These are phyloP conservation scores for Penicillium sp. DNA, from an alignment of 2,329 filamentous ascomycete species.

Conservation along the genomic window DNA sequence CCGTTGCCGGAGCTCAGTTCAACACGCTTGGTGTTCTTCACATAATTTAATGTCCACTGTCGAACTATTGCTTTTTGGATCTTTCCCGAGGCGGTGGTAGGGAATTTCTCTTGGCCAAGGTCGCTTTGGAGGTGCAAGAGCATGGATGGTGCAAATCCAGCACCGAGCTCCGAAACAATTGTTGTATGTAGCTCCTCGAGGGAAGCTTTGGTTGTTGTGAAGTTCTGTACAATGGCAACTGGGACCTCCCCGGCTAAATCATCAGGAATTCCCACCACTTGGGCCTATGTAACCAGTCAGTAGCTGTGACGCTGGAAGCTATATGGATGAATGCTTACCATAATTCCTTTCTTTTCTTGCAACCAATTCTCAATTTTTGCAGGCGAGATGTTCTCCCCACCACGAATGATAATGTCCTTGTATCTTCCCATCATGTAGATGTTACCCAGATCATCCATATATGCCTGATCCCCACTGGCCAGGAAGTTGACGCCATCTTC, in stretches of 20 bases:
- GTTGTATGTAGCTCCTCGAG: neutral
- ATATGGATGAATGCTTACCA: neutral
- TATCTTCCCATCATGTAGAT: neutral
- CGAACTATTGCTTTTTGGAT: neutral
- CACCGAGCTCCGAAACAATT: neutral
- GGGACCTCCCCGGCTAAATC: neutral
- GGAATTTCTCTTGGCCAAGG: neutral
- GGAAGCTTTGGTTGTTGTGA: neutral
- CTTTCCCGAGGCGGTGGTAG: neutral
- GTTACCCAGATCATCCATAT: neutral
- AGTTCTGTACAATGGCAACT: neutral
- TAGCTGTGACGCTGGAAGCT: too few species aligned
- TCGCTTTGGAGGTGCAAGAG: neutral
- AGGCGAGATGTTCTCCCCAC: neutral
- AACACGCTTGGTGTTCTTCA: neutral
- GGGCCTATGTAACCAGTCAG: neutral
- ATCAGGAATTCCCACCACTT: neutral
- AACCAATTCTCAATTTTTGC: neutral
- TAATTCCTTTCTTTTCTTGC: neutral
- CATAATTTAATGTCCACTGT: neutral
- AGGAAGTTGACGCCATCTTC: neutral
- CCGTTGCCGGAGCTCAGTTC: neutral
- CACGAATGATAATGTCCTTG: neutral
- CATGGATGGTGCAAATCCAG: neutral
- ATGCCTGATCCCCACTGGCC: neutral